These are phyloP conservation scores for Colletotrichum costaricense DNA, from an alignment of 2,329 filamentous ascomycete species.

Conservation along the genomic window DNA sequence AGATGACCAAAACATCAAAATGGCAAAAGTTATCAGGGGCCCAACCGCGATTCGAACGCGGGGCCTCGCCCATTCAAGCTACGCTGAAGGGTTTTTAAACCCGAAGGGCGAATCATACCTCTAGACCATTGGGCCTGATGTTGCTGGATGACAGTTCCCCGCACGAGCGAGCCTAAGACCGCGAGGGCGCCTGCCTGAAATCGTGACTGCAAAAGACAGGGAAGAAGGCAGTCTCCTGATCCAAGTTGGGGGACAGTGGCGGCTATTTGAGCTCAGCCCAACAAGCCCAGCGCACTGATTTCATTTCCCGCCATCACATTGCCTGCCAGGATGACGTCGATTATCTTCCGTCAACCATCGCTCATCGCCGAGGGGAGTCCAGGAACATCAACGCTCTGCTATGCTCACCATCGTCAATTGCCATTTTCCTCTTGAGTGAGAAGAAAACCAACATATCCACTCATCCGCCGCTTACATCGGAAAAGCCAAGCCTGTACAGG, in stretches of 20 bases:
- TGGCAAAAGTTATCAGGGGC: conserved; percentile 4
- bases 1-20: not conserved
- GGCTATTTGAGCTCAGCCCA: not conserved
- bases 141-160: fast-evolving
- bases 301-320: not conserved
- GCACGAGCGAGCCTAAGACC: no score
- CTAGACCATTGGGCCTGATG: conserved; percentile 30
- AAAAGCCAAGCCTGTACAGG: not conserved
- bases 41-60: conserved; percentile 32
- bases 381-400: not conserved
- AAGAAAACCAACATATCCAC: not conserved
- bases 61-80: conserved; percentile 32
- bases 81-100: conserved; percentile 10
- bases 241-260: not conserved
- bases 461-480: not conserved
- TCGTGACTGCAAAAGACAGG: not conserved
- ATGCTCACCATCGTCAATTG: not conserved
- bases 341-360: not conserved
- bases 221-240: not conserved
- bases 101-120: conserved; percentile 35
- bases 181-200: no score
- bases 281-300: not conserved
- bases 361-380: not conserved
- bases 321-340: not conserved
- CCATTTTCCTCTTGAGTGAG: not conserved